A percentile compares a stretch with the other conserved stretches of the same genome.
These are phyloP conservation scores for Rhodosporidiobolus sp. DNA, from an alignment of 768 basidiomycete species.

Conservation along the genomic window DNA sequence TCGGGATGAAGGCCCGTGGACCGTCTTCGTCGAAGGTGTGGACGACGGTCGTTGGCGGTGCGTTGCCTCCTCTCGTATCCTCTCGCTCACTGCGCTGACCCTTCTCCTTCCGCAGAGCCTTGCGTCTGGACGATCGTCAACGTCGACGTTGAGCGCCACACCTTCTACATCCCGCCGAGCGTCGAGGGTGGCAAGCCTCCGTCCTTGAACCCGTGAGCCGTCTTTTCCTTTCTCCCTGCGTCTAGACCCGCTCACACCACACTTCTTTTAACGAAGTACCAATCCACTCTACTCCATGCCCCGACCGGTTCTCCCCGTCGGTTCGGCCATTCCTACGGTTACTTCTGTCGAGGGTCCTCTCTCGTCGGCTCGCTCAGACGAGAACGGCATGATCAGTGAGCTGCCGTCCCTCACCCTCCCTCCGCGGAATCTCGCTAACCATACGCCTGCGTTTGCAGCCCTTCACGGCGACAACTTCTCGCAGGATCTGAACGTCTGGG, in stretches of 20 bases:
- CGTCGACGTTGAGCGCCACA: constrained; percentile 83
- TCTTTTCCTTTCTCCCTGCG: not conserved
- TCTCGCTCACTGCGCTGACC: not conserved
- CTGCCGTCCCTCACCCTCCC: not conserved
- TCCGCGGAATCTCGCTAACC: too few relatives aligned
- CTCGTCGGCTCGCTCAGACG: not conserved
- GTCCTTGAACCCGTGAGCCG: not conserved
- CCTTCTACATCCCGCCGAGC: constrained; percentile 84
- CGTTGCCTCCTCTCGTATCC: constrained; percentile 20
- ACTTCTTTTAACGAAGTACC: not conserved
- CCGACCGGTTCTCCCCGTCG: constrained; percentile 77
- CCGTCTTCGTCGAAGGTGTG: constrained; percentile 52
- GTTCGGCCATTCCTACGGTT: constrained; percentile 9
- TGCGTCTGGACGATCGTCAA: constrained; percentile 27
- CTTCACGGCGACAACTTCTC: constrained; percentile 86
- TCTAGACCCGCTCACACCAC: not conserved
- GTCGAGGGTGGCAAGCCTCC: constrained; percentile 47
- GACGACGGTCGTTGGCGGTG: constrained; percentile 89
- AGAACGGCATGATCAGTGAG: constrained; percentile 6
- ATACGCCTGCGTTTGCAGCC: too few relatives aligned
- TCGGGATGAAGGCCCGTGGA: not conserved
- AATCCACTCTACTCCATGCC: constrained; percentile 63
- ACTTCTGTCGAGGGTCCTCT: not conserved
- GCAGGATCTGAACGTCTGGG: constrained; percentile 78
- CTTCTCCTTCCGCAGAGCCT: constrained; percentile 37